Evolutionary conservation across 345 rosid species (phyloP).

Genomic region (Bretschneidera sinensis): DNA sequence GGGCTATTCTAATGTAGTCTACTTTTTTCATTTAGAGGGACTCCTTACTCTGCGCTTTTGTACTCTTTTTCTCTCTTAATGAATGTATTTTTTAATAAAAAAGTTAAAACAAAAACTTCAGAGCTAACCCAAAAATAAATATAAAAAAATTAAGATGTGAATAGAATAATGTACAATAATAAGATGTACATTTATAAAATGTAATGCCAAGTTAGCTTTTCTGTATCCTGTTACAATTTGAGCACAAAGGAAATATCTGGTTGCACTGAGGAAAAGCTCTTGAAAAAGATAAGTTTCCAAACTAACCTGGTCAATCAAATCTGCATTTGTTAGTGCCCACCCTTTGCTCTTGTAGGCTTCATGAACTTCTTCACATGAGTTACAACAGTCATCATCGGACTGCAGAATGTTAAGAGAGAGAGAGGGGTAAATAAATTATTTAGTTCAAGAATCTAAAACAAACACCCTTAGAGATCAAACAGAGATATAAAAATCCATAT

Average conservation of each 20-base stretch:
- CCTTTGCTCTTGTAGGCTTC: slow-evolving; percentile 88
- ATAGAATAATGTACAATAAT: background rate
- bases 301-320: slow-evolving; percentile 69
- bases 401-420: slow-evolving; percentile 15
- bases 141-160: background rate
- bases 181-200: too few species aligned
- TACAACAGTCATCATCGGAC: slow-evolving; percentile 86
- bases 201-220: too few species aligned
- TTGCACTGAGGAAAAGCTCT: background rate
- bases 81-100: too few species aligned
- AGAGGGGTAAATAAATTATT: too few species aligned
- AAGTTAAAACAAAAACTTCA: too few species aligned
- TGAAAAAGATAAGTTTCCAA: background rate
- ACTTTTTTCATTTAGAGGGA: too few species aligned
- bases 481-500: background rate
- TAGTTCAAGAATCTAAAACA: background rate
- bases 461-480: background rate
- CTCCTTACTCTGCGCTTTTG: too few species aligned
- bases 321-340: slow-evolving; percentile 70
- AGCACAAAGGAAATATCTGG: background rate
- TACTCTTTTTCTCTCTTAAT: too few species aligned
- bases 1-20: too few species aligned
- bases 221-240: too few species aligned
- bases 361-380: slow-evolving; percentile 85
- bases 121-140: too few species aligned